Base-by-base conservation (phyloP, 805 yeast genomes). In the Debaryomyces tyrocola region DNA sequence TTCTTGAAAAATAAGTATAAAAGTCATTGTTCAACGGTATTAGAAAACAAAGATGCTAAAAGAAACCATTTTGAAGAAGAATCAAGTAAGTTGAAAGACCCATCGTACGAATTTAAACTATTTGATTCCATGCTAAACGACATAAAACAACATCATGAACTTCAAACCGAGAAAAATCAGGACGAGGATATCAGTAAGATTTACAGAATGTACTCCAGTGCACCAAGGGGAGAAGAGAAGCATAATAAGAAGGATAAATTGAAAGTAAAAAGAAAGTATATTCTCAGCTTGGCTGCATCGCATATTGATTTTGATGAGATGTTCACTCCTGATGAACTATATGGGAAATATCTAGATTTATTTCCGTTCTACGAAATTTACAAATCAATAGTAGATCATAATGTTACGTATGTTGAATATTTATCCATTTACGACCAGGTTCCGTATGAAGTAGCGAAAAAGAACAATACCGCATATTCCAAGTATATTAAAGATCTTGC, bases 281-380 rank as follows among this genome's bases (percentile, higher is more conserved):
- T 82, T 2, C 60, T 82, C 33, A 79, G 90, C 47, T 64, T 70
- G 14, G 77, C 70, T 41, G 82, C 85, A 0, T 56, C 74, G 0
- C 76, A 75, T 44, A 44, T 87, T 10, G 70, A 72, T 17, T 51
- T 87, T 3, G 77, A 79, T 14, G 43, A 57, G 0, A 41, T 80
- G 5, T 90, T 87, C 58, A 68, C 80, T 0, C 74, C 77, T 4
- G 80, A 75, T 27, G 96, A 90, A 59, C 63, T 65, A 29, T 78
- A 75, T 57, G 96, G 96, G 0, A 77, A 75, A 50, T 80, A 62
- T 51, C 52, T 90, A 15, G 92, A 89, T 50, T 66, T 89, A 44
- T 58, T 70, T 3, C 59, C 59, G 4, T 68, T 74, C 40, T 85
- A 83, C 62, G 79, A 77, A 27, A 53, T 55, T 27, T 86, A 84